Evolutionary conservation across 257 asterid genomes (phyloP).

Genomic region (Solanum corneliomulleri): DNA sequence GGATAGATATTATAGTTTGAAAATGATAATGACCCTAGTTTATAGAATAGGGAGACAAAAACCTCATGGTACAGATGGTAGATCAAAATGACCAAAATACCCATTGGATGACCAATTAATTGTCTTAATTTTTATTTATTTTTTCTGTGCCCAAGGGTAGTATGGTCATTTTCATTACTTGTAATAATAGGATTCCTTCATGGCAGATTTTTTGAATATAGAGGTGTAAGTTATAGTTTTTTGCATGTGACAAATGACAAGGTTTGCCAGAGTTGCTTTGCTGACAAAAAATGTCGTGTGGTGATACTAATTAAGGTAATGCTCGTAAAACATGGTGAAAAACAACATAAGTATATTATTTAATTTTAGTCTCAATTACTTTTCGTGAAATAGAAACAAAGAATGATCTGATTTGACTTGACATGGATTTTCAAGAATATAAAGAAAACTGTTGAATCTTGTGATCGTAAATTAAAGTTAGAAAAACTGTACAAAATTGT

Average conservation of each 20-base stretch:
- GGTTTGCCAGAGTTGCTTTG: background rate
- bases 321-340: background rate
- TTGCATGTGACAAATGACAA: background rate
- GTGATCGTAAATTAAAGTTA: no score
- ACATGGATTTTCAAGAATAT: accelerated
- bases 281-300: background rate
- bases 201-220: background rate
- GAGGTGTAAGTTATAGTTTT: background rate
- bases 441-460: no score
- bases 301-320: background rate
- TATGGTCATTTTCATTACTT: background rate
- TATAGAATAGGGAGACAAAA: background rate
- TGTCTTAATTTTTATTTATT: background rate
- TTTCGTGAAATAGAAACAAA: accelerated
- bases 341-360: background rate
- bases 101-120: background rate
- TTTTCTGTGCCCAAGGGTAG: background rate
- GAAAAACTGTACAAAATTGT: no score
- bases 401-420: no score
- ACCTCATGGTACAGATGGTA: background rate
- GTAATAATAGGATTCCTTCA: background rate
- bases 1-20: background rate
- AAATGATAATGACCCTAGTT: background rate
- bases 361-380: background rate
- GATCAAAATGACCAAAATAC: background rate